Base-by-base conservation (phyloP, 257 asterid genomes). In the Handroanthus guayacan region DNA sequence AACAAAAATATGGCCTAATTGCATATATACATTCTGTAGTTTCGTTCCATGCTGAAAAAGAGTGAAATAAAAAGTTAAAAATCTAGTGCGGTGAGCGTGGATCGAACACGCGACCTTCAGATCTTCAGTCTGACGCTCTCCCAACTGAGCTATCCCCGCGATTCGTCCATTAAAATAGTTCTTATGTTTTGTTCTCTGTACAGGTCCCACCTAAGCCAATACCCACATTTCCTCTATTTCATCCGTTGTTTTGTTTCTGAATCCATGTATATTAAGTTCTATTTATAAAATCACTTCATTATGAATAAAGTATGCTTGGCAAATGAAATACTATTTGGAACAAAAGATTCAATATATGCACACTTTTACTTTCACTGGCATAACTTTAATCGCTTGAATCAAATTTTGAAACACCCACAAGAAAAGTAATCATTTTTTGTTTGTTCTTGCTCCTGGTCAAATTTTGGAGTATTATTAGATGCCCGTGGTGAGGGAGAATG, bases 91-190 rank as follows among this genome's bases (percentile, higher is more conserved):
- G 95, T 87, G 96, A 88, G 79, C 93, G 90, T 90, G 96, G 93
- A 90, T 90, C 91, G 90, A 88, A 88, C 91, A 89, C 91, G 92
- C 78, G 90, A 83, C 95, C 96, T 86, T 88, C 91, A 88, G 90
- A 87, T 91, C 91, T 84, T 86, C 90, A 86, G 96, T 88, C 90
- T 84, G 93, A 83, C 90, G 91, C 93, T 90, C 90, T 83, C 88
- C 93, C 91, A 86, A 90, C 90, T 88, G 89, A 86, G 91, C 90
- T 88, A 88, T 90, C 91, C 89, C 91, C 91, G 87, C 91, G 14
- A n/a, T n/a, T n/a, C n/a, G n/a, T n/a, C n/a, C n/a, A n/a, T n/a
- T n/a, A n/a, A n/a, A n/a, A n/a, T n/a, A n/a, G n/a, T n/a, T n/a
- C n/a, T n/a, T n/a, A n/a, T n/a, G n/a, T n/a, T n/a, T n/a, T n/a